phyloP scores from a whole-genome alignment of 352 stramenopile species.

The Pseudoperonospora humuli region DNA sequence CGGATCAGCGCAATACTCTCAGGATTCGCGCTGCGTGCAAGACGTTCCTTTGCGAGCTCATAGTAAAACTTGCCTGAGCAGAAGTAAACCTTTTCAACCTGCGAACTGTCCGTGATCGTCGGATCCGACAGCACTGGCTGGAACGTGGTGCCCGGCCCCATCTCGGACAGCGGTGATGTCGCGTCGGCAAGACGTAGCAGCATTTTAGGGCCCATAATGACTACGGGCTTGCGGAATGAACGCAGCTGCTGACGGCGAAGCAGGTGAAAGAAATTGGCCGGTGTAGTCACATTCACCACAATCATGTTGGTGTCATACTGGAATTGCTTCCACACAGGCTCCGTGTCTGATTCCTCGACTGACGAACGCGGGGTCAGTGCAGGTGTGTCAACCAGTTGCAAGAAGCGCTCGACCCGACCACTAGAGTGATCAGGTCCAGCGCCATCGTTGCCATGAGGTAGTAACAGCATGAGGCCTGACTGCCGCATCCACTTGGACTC shows the following conservation, averaged over 20 bases:
- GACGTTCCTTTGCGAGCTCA: conserved; percentile 64
- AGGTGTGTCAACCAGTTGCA: conserved; percentile 78
- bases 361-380: conserved; percentile 31
- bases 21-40: conserved; percentile 31
- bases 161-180: conserved; percentile 53
- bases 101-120: conserved; percentile 31
- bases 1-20: conserved; percentile 61
- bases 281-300: conserved; percentile 78
- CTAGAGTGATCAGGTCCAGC: conserved; percentile 85
- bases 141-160: conserved; percentile 52
- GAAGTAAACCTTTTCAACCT: conserved; percentile 68
- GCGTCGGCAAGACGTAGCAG: conserved; percentile 60
- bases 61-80: conserved; percentile 86
- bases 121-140: conserved; percentile 58
- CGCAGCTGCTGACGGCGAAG: conserved; percentile 86
- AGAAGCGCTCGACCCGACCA: conserved; percentile 76
- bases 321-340: conserved; percentile 44
- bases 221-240: conserved; percentile 62
- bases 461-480: conserved; percentile 71
- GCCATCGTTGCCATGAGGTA: conserved; percentile 86
- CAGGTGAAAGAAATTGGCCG: conserved; percentile 95
- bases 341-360: conserved; percentile 21
- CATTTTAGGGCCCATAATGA: conserved; percentile 77
- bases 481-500: conserved; percentile 89
- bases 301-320: conserved; percentile 80